Evolutionary conservation across 148 eudicot species (phyloP).

Genomic region (Spergularia marina): DNA sequence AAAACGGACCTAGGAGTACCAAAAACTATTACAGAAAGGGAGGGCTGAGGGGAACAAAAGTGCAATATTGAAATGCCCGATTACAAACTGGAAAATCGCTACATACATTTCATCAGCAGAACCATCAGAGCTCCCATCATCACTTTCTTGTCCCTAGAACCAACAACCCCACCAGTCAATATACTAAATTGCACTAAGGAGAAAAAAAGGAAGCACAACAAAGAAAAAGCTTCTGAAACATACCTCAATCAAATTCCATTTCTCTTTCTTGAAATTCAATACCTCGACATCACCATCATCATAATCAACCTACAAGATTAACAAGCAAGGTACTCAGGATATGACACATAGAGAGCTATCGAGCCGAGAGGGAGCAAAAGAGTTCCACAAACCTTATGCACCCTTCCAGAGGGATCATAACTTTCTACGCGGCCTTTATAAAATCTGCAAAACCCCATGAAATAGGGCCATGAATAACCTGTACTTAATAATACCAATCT

Average conservation of each 20-base stretch:
- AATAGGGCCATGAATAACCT: neutral
- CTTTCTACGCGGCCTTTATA: slow-evolving; percentile 61
- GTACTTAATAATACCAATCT: neutral
- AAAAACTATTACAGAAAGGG: neutral
- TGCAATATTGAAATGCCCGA: neutral
- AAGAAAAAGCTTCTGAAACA: slow-evolving; percentile 1
- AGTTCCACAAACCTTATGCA: slow-evolving; percentile 54
- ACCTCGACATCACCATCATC: slow-evolving; percentile 67
- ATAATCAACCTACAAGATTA: slow-evolving; percentile 48
- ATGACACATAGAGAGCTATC: neutral
- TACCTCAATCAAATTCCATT: slow-evolving; percentile 45
- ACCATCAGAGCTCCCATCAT: slow-evolving; percentile 44
- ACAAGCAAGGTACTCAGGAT: slow-evolving; percentile 14
- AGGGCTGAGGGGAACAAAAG: neutral
- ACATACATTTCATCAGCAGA: slow-evolving; percentile 68
- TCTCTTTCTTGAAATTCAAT: slow-evolving; percentile 45
- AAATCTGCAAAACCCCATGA: slow-evolving; percentile 42
- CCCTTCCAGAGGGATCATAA: slow-evolving; percentile 45
- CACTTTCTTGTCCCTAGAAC: slow-evolving; percentile 48
- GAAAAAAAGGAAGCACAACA: neutral
- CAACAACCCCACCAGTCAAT: slow-evolving; percentile 20
- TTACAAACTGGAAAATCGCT: slow-evolving; percentile 7
- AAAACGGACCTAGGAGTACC: neutral
- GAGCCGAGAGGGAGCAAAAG: slow-evolving; percentile 4
- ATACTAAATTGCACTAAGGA: neutral